Evolutionary conservation across 106 monocot genomes (phyloP), one percentile per base, ranked within the genome.

Genomic region (Dendrobium huoshanense): DNA sequence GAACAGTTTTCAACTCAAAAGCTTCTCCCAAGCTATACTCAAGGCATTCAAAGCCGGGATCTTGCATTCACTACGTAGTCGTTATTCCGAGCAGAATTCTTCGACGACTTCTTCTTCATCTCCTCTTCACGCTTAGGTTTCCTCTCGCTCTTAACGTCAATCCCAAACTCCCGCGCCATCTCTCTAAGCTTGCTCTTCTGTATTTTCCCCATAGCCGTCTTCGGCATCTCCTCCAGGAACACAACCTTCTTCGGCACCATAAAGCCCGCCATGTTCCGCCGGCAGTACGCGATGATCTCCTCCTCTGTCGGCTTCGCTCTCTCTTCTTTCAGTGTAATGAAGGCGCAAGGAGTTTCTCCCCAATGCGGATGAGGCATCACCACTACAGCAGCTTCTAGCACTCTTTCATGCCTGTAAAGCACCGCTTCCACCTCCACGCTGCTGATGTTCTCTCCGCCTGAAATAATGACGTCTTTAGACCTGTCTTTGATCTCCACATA

Each of bases 401-500:
- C 88, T 75, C 59, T 55, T 68, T 88, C 86, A 68, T 92, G 90
- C 54, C 43, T 41, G 78, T 87, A 89, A 10, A 97, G 77, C 77
- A 87, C 92, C 3, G 41, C 33, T 86, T 97, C 96, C 73, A 97
- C 94, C 81, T 97, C 96, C 4, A 92, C 88, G 85, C 94, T 94
- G 75, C 94, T 92, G 78, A 97, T 94, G 82, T 97, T 97, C 92
- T 97, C 96, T 0, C 96, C 96, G 4, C 96, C 96, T 15, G 92
- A 94, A 24, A 94, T 97, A 78, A 97, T 97, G 47, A 94, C 88
- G 82, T 97, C 94, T 80, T 97, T 97, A 6, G 85, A 86, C 78
- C 94, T 79, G 72, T 97, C 94, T 83, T 90, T 93, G 59, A 97
- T 86, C 80, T 97, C 92, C 0, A 97, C 75, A 58, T 94, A 94